phyloP scores from a whole-genome alignment of 495 filamentous ascomycete species.

The Trichoderma parareesei region DNA sequence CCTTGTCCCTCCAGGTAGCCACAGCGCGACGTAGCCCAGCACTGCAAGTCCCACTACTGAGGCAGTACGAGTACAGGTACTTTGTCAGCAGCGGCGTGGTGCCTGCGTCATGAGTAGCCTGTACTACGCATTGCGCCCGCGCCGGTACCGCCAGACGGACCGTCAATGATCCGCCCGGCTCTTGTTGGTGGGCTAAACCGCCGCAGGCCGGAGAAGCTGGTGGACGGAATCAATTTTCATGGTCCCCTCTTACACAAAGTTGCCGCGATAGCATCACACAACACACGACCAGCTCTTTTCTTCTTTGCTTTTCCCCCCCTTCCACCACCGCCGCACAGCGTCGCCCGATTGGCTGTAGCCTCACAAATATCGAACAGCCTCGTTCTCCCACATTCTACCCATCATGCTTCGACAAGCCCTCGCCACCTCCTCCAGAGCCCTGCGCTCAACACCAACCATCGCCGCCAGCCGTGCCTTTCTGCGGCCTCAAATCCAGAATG shows the following conservation, averaged over 20 bases:
- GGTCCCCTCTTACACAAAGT: not conserved
- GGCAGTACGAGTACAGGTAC: not conserved
- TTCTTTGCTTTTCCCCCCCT: no score
- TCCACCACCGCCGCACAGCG: not conserved
- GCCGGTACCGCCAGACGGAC: not conserved
- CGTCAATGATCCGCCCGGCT: conserved; percentile 8
- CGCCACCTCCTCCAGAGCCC: conserved; percentile 30
- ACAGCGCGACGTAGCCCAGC: conserved; percentile 10
- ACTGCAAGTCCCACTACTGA: not conserved
- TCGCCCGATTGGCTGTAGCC: not conserved
- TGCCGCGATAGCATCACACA: not conserved
- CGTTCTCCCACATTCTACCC: not conserved
- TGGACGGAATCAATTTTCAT: not conserved
- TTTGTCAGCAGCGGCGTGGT: not conserved
- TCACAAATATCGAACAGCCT: not conserved
- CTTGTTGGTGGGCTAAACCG: not conserved
- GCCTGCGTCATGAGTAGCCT: not conserved
- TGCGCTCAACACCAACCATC: conserved; percentile 22
- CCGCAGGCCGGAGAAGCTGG: conserved; percentile 1
- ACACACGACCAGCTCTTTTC: not conserved
- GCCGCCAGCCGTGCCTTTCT: conserved; percentile 16
- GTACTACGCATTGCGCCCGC: not conserved
- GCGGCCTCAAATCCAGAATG: conserved; percentile 9
- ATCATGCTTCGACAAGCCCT: conserved; percentile 39
- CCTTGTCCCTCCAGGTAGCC: conserved; percentile 10